Evolutionary conservation across 495 filamentous ascomycete genomes (phyloP).

Genomic region (Apodospora peruviana): DNA sequence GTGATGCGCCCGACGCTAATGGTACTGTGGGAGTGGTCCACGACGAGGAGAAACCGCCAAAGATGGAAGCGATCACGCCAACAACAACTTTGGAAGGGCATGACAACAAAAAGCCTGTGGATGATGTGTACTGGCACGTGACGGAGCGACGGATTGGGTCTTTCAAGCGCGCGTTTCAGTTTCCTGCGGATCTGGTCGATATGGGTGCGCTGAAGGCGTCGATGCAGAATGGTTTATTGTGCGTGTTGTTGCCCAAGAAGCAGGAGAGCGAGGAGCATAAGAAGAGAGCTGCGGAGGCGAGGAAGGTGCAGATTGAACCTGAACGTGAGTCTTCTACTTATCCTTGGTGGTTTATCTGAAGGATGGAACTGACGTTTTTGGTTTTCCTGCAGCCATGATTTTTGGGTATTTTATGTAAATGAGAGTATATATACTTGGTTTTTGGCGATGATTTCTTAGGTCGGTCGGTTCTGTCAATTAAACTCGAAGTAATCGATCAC

Average conservation of each 20-base stretch:
- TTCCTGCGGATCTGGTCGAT: conserved; percentile 7
- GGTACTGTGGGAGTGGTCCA: neutral
- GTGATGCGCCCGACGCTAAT: neutral
- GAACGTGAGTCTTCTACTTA: no score
- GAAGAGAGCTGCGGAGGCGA: neutral
- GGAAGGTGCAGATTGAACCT: conserved; percentile 2
- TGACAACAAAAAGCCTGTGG: neutral
- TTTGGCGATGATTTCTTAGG: no score
- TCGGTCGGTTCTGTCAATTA: no score
- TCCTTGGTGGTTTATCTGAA: no score
- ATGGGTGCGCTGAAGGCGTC: conserved; percentile 4
- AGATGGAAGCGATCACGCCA: neutral
- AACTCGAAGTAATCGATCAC: no score
- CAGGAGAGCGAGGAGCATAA: neutral
- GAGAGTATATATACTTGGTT: no score
- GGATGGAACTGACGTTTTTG: no score
- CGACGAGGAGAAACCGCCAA: neutral
- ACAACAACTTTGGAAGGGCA: neutral
- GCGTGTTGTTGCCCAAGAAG: conserved; percentile 9
- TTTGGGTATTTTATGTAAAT: no score
- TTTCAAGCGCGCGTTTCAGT: conserved; percentile 5
- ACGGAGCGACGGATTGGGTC: conserved; percentile 3
- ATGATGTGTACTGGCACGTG: conserved; percentile 9
- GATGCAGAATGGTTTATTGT: conserved; percentile 9
- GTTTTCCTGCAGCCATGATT: no score